Conservation (phyloP, 2,329 filamentous ascomycete genomes). For the Aspergillus pseudoterreus region DNA sequence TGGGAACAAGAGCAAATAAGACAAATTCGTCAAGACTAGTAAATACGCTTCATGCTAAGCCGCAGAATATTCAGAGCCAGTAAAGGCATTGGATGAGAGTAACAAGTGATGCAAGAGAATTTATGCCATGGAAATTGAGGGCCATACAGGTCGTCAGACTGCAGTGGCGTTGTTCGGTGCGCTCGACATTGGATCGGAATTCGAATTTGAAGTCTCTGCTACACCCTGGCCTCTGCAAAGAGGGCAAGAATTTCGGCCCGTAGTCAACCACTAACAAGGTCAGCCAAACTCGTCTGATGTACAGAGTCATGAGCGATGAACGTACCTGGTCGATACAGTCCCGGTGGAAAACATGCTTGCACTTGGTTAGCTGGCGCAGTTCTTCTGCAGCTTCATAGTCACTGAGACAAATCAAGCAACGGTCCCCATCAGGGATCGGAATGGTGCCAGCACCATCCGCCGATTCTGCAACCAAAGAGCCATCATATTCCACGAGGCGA, state of each 20-base stretch:
- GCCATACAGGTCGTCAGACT: conserved; percentile 6
- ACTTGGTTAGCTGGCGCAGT: conserved; percentile 58
- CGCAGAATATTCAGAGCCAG: conserved; percentile 12
- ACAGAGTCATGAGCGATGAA: conserved; percentile 10
- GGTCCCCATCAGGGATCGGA: conserved; percentile 46
- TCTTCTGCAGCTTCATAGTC: conserved; percentile 63
- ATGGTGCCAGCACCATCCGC: conserved; percentile 36
- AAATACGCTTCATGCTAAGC: conserved; percentile 32
- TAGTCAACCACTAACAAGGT: conserved; percentile 60
- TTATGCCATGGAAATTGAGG: not conserved
- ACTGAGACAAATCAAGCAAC: conserved; percentile 64
- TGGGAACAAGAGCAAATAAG: conserved; percentile 10
- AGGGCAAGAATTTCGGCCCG: conserved; percentile 41
- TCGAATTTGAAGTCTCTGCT: conserved; percentile 29
- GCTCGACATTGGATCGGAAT: conserved; percentile 9
- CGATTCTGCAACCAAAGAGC: conserved; percentile 47
- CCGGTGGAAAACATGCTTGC: conserved; percentile 64
- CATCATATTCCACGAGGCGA: conserved; percentile 45
- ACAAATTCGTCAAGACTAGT: conserved; percentile 18
- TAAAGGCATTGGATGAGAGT: conserved; percentile 1
- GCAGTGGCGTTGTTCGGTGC: conserved; percentile 12
- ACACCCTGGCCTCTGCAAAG: conserved; percentile 40
- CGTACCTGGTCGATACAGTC: conserved; percentile 67
- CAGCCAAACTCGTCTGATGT: conserved; percentile 20
- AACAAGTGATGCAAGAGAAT: conserved; percentile 6